Base-by-base conservation (phyloP, 352 stramenopile genomes). In the Phytopythium montanum region DNA sequence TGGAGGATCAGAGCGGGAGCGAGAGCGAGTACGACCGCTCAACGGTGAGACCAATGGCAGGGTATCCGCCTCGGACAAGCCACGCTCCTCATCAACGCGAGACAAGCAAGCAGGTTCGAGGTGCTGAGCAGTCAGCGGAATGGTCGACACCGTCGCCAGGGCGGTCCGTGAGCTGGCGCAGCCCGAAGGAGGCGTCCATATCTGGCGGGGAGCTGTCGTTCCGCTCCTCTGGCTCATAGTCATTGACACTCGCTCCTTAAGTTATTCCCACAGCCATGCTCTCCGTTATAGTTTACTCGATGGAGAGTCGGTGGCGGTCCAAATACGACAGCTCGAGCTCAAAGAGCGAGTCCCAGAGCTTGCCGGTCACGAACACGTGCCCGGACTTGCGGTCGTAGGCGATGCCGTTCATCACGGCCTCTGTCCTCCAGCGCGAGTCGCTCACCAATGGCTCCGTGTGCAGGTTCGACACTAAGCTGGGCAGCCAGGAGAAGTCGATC, bases 361-460 rank as follows among this genome's bases (percentile, higher is more conserved):
- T 95, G 16, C 85, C 85, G 1, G 83, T 95, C 36, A 93, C 41
- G 38, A 82, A 95, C 33, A 94, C 58, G 54, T 91, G 81, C 31
- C 70, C 59, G 29, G 66, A 86, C 18, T 56, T 54, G 0, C 80
- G 75, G 54, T 96, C 73, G 53, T 81, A 93, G 16, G 87, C 88
- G 54, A 96, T 96, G 60, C 88, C 88, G 66, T 96, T 96, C 77
- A 96, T 92, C 48, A 96, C 88, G 13, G 87, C 85, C 19, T 96
- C 85, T 8, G 53, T 52, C 28, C 73, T 70, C 33, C 69, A 72
- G 16, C 59, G 62, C 1, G 67, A 65, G 38, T 73, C 61, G 16
- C 25, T 59, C 33, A 79, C 73, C 53, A 94, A 85, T 31, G 64
- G 64, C 29, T 79, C 56, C 0, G 64, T 70, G 26, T 84, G 69